Conservation (phyloP, 2,329 filamentous ascomycete genomes). For the Fusarium beomiforme region DNA sequence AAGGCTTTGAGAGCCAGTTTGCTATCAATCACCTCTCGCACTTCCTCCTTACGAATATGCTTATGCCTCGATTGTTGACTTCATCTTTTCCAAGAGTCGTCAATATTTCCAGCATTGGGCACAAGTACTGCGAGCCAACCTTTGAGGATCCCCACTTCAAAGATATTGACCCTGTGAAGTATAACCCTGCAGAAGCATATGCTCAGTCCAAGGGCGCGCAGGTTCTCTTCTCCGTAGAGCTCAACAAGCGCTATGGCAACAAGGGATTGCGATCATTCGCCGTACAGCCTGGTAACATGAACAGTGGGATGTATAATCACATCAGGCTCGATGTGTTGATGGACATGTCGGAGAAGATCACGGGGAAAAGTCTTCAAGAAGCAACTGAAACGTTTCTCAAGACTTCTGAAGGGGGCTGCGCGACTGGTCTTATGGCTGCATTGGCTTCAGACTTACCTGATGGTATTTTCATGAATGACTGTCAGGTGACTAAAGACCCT, state of each 20-base stretch:
- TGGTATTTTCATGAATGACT: background rate
- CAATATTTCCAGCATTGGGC: background rate
- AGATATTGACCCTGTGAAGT: accelerated
- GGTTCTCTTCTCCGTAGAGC: background rate
- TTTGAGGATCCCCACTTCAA: background rate
- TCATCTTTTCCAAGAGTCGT: background rate
- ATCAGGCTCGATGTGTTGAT: background rate
- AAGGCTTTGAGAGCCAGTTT: background rate
- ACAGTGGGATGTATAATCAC: background rate
- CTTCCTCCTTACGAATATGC: background rate
- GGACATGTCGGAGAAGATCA: background rate
- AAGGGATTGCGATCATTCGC: background rate
- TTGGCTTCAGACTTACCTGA: background rate
- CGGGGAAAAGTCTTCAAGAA: background rate
- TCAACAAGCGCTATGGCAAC: background rate
- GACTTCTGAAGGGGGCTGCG: background rate
- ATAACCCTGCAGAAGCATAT: background rate
- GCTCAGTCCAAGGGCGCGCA: background rate
- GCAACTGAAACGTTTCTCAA: background rate
- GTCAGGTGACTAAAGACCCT: background rate
- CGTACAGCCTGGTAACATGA: background rate
- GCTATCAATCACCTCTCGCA: background rate
- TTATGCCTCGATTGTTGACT: background rate
- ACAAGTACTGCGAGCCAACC: background rate
- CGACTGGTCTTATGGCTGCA: background rate